phyloP scores from a whole-genome alignment of 305 asterid species.

The Nicotiana rustica region DNA sequence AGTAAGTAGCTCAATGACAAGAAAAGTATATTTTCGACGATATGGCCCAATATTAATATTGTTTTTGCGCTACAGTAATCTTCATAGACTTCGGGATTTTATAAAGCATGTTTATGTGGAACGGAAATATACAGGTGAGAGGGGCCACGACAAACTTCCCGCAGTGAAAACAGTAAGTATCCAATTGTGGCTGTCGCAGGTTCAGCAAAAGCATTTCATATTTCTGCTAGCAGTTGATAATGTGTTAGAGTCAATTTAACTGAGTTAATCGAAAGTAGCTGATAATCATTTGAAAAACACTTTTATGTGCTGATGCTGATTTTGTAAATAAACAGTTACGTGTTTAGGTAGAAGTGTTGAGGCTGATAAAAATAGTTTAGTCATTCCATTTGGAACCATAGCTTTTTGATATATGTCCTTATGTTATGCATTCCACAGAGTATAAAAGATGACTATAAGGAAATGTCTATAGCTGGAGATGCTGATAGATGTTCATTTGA shows the following conservation, averaged over 20 bases:
- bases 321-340: too few relatives aligned
- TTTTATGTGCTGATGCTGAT: neutral
- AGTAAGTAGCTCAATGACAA: neutral
- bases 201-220: neutral
- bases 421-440: constrained; percentile 47
- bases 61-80: constrained; percentile 62
- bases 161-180: constrained; percentile 57
- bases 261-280: neutral
- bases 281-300: neutral
- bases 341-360: neutral
- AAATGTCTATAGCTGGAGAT: constrained; percentile 9
- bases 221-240: constrained; percentile 11
- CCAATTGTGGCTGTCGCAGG: neutral
- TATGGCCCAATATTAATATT: constrained; percentile 30
- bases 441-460: constrained; percentile 38
- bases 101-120: constrained; percentile 73
- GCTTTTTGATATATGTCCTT: neutral
- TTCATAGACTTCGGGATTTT: constrained; percentile 72
- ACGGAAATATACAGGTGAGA: constrained; percentile 67
- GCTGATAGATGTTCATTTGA: constrained; percentile 47
- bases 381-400: neutral
- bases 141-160: constrained; percentile 45
- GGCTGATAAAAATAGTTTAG: neutral
- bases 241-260: neutral
- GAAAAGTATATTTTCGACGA: constrained; percentile 14